phyloP scores from a whole-genome alignment of 805 yeast genomes.

The Sugiyamaella mastotermitis region DNA sequence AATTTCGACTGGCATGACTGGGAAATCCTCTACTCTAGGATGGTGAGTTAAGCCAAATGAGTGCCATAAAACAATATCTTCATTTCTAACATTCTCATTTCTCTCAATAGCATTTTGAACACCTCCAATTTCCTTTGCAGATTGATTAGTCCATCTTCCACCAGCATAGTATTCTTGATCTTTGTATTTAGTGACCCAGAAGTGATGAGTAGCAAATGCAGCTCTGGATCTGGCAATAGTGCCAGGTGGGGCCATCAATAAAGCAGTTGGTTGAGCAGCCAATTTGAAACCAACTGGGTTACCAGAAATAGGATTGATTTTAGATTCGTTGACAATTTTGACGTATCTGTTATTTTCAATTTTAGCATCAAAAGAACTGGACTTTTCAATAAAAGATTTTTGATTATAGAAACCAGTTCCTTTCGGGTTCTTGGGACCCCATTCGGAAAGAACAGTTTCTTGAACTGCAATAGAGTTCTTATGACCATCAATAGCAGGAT shows the following conservation, averaged over 20 bases:
- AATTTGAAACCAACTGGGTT: slow-evolving; percentile 76
- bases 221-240: slow-evolving; percentile 71
- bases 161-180: slow-evolving; percentile 74
- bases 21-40: slow-evolving; percentile 83
- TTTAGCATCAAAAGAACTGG: slow-evolving; percentile 67
- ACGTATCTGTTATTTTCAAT: slow-evolving; percentile 70
- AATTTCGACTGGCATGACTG: slow-evolving; percentile 83
- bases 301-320: slow-evolving; percentile 61
- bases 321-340: slow-evolving; percentile 71
- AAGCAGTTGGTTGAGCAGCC: slow-evolving; percentile 70
- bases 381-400: slow-evolving; percentile 59
- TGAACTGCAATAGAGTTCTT: slow-evolving; percentile 67
- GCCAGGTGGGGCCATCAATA: slow-evolving; percentile 62
- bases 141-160: slow-evolving; percentile 83
- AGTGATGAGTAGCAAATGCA: slow-evolving; percentile 65
- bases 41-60: slow-evolving; percentile 77
- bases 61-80: slow-evolving; percentile 75
- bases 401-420: slow-evolving; percentile 65
- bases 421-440: slow-evolving; percentile 52
- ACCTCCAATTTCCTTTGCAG: slow-evolving; percentile 62
- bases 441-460: slow-evolving; percentile 58
- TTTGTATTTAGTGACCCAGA: slow-evolving; percentile 75
- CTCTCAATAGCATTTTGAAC: slow-evolving; percentile 62
- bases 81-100: slow-evolving; percentile 61
- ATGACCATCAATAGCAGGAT: slow-evolving; percentile 75